Evolutionary conservation across 768 basidiomycete genomes (phyloP).

Genomic region (Mycena epipterygia): DNA sequence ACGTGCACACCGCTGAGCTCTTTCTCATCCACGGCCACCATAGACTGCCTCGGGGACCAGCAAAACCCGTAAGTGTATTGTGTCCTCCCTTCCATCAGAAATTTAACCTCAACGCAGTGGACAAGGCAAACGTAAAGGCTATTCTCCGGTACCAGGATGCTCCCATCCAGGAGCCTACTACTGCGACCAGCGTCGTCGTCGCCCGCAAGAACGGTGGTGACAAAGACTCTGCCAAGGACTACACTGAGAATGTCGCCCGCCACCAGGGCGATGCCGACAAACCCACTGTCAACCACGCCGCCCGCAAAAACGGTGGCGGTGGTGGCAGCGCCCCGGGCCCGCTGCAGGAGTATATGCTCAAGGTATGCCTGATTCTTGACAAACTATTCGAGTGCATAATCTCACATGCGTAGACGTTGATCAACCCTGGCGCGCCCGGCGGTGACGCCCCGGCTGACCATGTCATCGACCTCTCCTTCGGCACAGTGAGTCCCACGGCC

Average conservation of each 20-base stretch:
- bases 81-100: too few relatives aligned
- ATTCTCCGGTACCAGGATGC: conserved; percentile 60
- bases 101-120: conserved; percentile 36
- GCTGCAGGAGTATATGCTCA: conserved; percentile 29
- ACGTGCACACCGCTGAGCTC: neutral
- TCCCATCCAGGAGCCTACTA: conserved; percentile 48
- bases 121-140: conserved; percentile 50
- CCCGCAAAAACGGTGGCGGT: too few relatives aligned
- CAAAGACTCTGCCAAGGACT: too few relatives aligned
- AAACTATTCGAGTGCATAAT: neutral
- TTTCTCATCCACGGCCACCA: neutral
- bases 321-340: too few relatives aligned
- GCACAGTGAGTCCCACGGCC: neutral
- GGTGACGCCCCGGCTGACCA: conserved; percentile 35
- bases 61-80: neutral
- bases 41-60: conserved; percentile 17
- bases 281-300: too few relatives aligned
- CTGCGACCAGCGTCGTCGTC: too few relatives aligned
- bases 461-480: conserved; percentile 24
- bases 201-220: too few relatives aligned
- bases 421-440: conserved; percentile 27
- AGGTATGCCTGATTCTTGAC: neutral
- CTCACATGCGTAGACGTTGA: neutral
- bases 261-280: too few relatives aligned
- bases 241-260: too few relatives aligned